Conservation (phyloP, 2,329 filamentous ascomycete genomes). For the Emergomyces pasteurianus region DNA sequence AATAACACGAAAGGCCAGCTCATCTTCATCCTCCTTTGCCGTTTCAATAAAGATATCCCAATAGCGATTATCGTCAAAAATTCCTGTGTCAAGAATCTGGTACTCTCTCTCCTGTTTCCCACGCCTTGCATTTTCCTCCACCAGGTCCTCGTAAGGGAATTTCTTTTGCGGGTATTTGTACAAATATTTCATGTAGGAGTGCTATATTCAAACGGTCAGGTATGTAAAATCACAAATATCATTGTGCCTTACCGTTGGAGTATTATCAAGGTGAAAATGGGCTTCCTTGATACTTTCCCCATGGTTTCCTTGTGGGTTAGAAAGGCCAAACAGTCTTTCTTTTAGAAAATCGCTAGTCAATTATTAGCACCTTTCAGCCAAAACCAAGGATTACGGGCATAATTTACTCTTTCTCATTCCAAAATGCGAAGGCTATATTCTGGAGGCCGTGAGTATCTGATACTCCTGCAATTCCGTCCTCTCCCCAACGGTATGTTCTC, state of each 20-base stretch:
- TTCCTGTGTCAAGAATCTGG: slow-evolving; percentile 77
- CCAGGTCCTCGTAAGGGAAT: slow-evolving; percentile 83
- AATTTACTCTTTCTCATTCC: slow-evolving; percentile 87
- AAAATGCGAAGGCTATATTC: slow-evolving; percentile 92
- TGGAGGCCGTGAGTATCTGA: slow-evolving; percentile 84
- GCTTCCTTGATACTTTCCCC: slow-evolving; percentile 95
- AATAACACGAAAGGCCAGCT: slow-evolving; percentile 85
- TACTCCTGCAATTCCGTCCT: slow-evolving; percentile 92
- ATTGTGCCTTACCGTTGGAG: slow-evolving; percentile 47
- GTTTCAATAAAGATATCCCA: slow-evolving; percentile 98
- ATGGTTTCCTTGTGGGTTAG: slow-evolving; percentile 94
- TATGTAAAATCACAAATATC: slow-evolving; percentile 14
- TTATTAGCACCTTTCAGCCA: neutral
- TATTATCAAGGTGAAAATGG: slow-evolving; percentile 94
- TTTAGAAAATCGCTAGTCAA: slow-evolving; percentile 72
- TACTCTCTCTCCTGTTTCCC: slow-evolving; percentile 73
- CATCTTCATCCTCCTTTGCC: slow-evolving; percentile 84
- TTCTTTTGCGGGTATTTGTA: slow-evolving; percentile 92
- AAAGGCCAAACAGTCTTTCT: slow-evolving; percentile 86
- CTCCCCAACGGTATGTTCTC: slow-evolving; percentile 85
- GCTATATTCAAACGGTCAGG: slow-evolving; percentile 40
- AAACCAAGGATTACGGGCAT: neutral
- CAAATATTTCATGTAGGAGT: slow-evolving; percentile 97
- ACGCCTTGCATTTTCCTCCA: slow-evolving; percentile 70
- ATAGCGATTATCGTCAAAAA: slow-evolving; percentile 81